A percentile compares a stretch with the other conserved stretches of the same genome.
These are phyloP conservation scores for Aspergillus hancockii DNA, from an alignment of 495 filamentous ascomycete genomes.

Conservation along the genomic window DNA sequence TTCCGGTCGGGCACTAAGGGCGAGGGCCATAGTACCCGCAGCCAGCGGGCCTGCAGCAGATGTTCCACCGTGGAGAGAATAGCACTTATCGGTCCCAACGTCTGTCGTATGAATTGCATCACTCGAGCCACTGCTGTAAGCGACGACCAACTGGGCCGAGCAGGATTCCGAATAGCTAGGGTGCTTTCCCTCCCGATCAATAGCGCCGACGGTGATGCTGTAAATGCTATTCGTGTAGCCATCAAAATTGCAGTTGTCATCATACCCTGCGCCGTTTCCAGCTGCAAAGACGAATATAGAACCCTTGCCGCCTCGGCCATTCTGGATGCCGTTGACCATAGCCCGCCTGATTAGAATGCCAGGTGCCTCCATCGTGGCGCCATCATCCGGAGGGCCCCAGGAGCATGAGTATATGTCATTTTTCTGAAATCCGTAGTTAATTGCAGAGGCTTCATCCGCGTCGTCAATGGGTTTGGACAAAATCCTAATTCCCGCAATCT, in stretches of 20 bases:
- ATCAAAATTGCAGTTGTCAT: slow-evolving; percentile 99
- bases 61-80: slow-evolving; percentile 82
- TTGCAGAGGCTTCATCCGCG: slow-evolving; percentile 84
- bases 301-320: slow-evolving; percentile 79
- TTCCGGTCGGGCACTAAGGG: slow-evolving; percentile 80
- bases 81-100: slow-evolving; percentile 81
- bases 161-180: slow-evolving; percentile 95
- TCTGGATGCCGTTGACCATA: slow-evolving; percentile 88
- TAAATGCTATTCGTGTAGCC: slow-evolving; percentile 99
- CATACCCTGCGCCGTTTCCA: slow-evolving; percentile 83
- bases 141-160: slow-evolving; percentile 91
- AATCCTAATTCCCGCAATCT: slow-evolving; percentile 87
- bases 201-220: slow-evolving; percentile 92
- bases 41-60: slow-evolving; percentile 93
- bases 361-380: slow-evolving; percentile 88
- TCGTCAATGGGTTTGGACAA: slow-evolving; percentile 88
- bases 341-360: slow-evolving; percentile 85
- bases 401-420: slow-evolving; percentile 99
- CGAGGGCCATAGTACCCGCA: slow-evolving; percentile 91
- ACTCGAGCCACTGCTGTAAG: slow-evolving; percentile 87
- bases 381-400: slow-evolving; percentile 95
- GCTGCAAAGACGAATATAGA: slow-evolving; percentile 97
- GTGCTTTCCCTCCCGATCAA: slow-evolving; percentile 81
- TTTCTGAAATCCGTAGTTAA: slow-evolving; percentile 87
- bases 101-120: slow-evolving; percentile 96